These are phyloP conservation scores for Plantago ovata DNA, from an alignment of 257 asterid genomes.

Conservation along the genomic window DNA sequence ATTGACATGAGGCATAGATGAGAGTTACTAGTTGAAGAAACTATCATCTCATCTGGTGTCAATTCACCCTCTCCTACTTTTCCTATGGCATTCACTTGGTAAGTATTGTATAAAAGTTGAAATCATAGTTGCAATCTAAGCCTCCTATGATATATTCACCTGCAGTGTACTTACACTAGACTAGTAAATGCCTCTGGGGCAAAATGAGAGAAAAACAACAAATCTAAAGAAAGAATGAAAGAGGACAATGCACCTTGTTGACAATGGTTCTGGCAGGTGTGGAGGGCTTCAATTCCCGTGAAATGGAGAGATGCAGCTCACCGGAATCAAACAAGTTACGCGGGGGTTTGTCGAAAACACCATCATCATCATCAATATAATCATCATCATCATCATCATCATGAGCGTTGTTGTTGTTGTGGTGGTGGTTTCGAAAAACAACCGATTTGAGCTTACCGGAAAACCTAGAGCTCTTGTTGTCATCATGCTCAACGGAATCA, in stretches of 20 bases:
- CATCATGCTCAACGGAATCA: conserved; percentile 38
- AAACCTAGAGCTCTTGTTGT: conserved; percentile 55
- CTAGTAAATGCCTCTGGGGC: no score
- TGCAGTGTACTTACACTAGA: no score
- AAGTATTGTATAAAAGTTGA: not conserved
- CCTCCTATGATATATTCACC: no score
- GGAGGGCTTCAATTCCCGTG: conserved; percentile 69
- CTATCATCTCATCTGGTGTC: not conserved
- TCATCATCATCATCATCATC: conserved; percentile 35
- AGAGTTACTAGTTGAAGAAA: conserved; percentile 6
- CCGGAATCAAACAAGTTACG: conserved; percentile 65
- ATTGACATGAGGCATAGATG: not conserved
- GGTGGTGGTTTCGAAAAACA: conserved; percentile 43
- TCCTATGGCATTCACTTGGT: no score
- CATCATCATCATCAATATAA: conserved; percentile 47
- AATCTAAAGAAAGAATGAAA: not conserved
- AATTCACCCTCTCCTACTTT: no score
- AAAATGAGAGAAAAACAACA: conserved; percentile 1
- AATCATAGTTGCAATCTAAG: conserved; percentile 12
- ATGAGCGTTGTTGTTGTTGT: conserved; percentile 36
- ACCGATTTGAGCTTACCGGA: conserved; percentile 66
- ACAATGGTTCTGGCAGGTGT: conserved; percentile 54
- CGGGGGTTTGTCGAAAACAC: conserved; percentile 42
- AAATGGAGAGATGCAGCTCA: conserved; percentile 57
- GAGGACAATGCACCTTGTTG: conserved; percentile 40